Base-by-base conservation (phyloP, 2,329 filamentous ascomycete genomes). In the Zalaria obscura region DNA sequence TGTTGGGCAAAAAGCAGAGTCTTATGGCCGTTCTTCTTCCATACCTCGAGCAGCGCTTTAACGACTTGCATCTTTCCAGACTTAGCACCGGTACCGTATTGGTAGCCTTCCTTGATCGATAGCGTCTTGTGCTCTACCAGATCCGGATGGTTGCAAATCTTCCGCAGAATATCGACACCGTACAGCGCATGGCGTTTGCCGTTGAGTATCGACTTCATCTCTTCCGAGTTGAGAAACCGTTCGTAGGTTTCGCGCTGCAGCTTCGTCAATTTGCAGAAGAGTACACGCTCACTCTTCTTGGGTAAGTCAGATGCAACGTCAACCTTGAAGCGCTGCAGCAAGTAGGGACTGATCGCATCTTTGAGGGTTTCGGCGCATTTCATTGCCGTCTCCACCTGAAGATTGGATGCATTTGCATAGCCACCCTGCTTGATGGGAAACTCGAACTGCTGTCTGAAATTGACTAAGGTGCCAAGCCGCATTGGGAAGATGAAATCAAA, bases 401-500 rank as follows among this genome's bases (percentile, higher is more conserved):
- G 63, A 50, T 95, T 95, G 0, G 83, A 89, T 3, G 91, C 91
- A 59, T 93, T 95, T 5, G 88, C 87, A 60, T 96, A 96, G 4
- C 91, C 91, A 36, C 93, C 93, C 40, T 88, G 76, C 45, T 80
- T 81, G 57, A 98, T 98, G 0, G 91, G 91, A 32, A 93, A 82
- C 56, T 96, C 91, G 49, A 98, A 96, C 46, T 93, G 80, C 45
- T 80, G 80, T 36, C 87, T 77, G 57, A 98, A 98, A 48, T 83
- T 86, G 44, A 95, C 83, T 8, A 96, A 69, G 0, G 85, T 95
- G 0, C 91, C 93, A 4, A 98, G 66, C 9, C 88, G 81, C 85
- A 96, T 95, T 0, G 93, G 91, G 47, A 87, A 96, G 43, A 96
- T 82, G 55, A 98, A 98, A 57, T 98, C 93, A 55, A 98, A 96